Evolutionary conservation across 164 flowering plant species (phyloP), one percentile per base, ranked within the genome.

Genomic region (Cinnamomum micranthum): DNA sequence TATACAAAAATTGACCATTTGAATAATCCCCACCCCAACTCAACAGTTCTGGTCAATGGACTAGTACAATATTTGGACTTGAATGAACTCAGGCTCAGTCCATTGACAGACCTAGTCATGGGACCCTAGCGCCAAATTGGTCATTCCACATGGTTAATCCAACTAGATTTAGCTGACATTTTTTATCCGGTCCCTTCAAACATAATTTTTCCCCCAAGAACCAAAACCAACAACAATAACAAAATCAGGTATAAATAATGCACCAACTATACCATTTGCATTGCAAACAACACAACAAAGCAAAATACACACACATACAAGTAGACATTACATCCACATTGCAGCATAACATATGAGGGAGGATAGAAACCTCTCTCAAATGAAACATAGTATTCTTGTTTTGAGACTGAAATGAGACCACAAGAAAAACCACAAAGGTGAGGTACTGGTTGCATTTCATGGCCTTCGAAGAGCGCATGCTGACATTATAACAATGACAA

Each of bases 401-500:
- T 41, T 41, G 47, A 9, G 60, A 55, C 60, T 55, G 60, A 55
- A 17, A 55, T 17, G 35, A 68, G 41, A 15, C 11, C n/a, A 71
- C 19, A 12, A 25, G 63, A 52, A 15, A 51, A 11, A 17, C 60
- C 60, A 55, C n/a, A 15, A 55, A 55, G 60, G n/a, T 4, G 20
- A 55, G 3, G 60, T 55, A 55, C n/a, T 55, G 22, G n/a, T 3
- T 23, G 41, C 74, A 68, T 33, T 58, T 76, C 74, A 78, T 50
- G 71, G 80, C 79, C 77, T 86, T 52, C 84, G 74, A 6, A 92
- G 88, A 25, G 88, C 84, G 50, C 88, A 20, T 31, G 85, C 89
- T 63, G 95, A 86, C 67, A 92, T 65, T 51, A 90, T 41, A 20
- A 95, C 79, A 75, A 92, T 50, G 35, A 91, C 51, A 70, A 91